Percentiles rank a stretch among this genome's conserved stretches.
These are phyloP conservation scores for Marvania coccoides DNA, from an alignment of 139 green algal species.

Conservation along the genomic window DNA sequence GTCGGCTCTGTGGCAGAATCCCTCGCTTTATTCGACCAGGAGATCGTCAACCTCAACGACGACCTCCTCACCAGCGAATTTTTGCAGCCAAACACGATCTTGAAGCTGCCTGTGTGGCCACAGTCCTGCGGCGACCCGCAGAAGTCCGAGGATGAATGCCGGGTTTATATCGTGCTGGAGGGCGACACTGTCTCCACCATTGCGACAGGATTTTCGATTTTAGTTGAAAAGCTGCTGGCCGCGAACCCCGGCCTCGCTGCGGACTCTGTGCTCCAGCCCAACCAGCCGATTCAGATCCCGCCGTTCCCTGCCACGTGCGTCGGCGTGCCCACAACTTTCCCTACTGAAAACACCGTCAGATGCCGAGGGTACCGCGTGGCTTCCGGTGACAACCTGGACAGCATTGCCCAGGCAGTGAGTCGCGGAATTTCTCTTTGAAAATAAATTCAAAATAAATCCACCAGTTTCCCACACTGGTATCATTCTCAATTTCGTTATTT, in stretches of 20 bases:
- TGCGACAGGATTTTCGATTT: constrained; percentile 3
- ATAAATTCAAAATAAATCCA: background rate
- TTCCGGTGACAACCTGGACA: constrained; percentile 12
- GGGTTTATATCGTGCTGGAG: constrained; percentile 4
- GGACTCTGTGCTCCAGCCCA: constrained; percentile 1
- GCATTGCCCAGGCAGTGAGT: constrained; percentile 7
- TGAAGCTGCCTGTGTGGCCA: constrained; percentile 17
- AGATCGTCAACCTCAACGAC: constrained; percentile 11
- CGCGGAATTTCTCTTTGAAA: constrained; percentile 1
- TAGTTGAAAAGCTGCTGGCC: constrained; percentile 1
- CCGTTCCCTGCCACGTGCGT: constrained; percentile 19
- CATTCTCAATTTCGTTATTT: too few relatives aligned
- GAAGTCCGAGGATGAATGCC: constrained; percentile 4
- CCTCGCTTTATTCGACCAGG: constrained; percentile 1
- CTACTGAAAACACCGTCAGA: constrained; percentile 8
- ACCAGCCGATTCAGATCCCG: constrained; percentile 9
- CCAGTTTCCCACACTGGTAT: too few relatives aligned
- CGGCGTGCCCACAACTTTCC: background rate
- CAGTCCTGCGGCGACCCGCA: constrained; percentile 10
- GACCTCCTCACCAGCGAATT: constrained; percentile 7
- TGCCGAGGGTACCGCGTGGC: constrained; percentile 5
- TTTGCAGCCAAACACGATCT: constrained; percentile 14
- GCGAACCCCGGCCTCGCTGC: constrained; percentile 7
- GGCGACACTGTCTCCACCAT: constrained; percentile 20
- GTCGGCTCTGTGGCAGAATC: constrained; percentile 1